A percentile compares a stretch with the other conserved stretches of the same genome.
phyloP scores from a whole-genome alignment of 2,329 filamentous ascomycete genomes.

The Teratosphaeria zuluensis region DNA sequence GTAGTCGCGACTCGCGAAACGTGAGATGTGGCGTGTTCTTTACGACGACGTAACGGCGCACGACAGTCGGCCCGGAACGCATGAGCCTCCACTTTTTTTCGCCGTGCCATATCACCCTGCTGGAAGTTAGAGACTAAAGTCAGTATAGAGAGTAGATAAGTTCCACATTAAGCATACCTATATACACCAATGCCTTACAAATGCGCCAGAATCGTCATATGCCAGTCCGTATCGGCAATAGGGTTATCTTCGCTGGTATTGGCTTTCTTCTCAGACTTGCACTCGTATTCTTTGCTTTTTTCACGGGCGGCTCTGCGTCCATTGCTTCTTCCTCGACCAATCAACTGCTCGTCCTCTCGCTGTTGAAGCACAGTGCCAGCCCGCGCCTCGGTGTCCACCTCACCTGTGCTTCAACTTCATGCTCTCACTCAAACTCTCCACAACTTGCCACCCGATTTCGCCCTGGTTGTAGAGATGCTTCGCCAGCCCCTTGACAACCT shows the following conservation, averaged over 20 bases:
- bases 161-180: neutral
- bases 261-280: too few relatives aligned
- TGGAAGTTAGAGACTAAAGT: neutral
- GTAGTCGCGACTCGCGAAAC: neutral
- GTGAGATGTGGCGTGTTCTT: neutral
- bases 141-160: neutral
- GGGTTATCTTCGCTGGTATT: neutral
- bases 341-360: neutral
- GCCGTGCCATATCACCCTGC: neutral
- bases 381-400: neutral
- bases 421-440: conserved; percentile 25
- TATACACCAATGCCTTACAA: neutral
- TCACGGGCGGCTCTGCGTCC: neutral
- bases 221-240: neutral
- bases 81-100: too few relatives aligned
- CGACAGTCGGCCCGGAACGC: too few relatives aligned
- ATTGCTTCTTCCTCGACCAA: neutral
- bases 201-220: neutral
- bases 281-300: too few relatives aligned
- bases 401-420: conserved; percentile 6
- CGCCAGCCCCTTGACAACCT: conserved; percentile 54
- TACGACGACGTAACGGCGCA: too few relatives aligned
- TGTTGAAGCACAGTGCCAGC: neutral
- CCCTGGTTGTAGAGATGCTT: conserved; percentile 58
- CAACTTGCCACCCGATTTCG: conserved; percentile 44